Base-by-base conservation (phyloP, 1,139 yeast genomes). In the Suzukiozyma palmioleophila region DNA sequence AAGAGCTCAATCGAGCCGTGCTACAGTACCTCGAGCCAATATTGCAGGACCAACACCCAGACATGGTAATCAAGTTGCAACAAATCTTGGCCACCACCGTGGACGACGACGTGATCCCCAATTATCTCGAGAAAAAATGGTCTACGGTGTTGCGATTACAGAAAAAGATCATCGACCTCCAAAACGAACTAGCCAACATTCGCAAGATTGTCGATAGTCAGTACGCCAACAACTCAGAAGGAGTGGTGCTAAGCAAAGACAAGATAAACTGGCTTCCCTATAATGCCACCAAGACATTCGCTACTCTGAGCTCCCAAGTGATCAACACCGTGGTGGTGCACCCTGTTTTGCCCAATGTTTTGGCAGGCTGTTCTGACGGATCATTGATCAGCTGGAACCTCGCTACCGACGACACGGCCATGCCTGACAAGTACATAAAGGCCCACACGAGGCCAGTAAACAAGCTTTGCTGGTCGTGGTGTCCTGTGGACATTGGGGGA, bases 51-150 rank as follows among this genome's bases (percentile, higher is more conserved):
- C 47, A 48, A 16, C 36, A 44, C 16, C 35, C 41, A 8, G 34
- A 35, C 3, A 29, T 47, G 24, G 35, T 51, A 24, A 33, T 42
- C 2, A 43, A 47, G 28, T 32, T 60, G 32, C 36, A 47, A 6
- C 27, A 37, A 5, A 27, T 45, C n/a, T 48, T 61, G 24, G 39
- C 50, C 25, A 2, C 52, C 52, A 32, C 25, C 40, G 1, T 18
- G 7, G 36, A 34, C 18, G 49, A 53, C 27, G 52, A 48, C 13
- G 50, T 66, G 2, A 69, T 76, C 13, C 73, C 79, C 39, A 63
- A 71, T 43, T 67, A 84, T 38, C 66, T 90, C 33, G 94, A 86
- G 50, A 85, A 83, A 62, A 90, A 89, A 62, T 90, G 97, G 97
- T 74, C 85, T 1, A 83, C 95, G 0, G 94, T 90, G 5, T 69